Percentiles rank a stretch among this genome's conserved stretches.
Evolutionary conservation across 2,329 filamentous ascomycete species (phyloP).

Genomic region (Pseudocercospora fijiensis): DNA sequence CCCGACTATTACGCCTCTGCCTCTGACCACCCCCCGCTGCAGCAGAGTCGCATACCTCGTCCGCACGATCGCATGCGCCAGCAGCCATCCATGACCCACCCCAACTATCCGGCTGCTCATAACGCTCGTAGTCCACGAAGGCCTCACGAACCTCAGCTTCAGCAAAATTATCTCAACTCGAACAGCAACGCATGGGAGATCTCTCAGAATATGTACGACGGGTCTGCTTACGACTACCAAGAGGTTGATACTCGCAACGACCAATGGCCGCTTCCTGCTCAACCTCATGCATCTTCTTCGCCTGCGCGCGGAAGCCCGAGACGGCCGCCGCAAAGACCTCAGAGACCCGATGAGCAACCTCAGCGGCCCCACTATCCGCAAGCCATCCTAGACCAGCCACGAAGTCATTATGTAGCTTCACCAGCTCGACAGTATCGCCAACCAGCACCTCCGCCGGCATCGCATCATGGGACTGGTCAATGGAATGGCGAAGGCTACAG

Average conservation of each 20-base stretch:
- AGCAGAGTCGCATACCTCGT: conserved; percentile 22
- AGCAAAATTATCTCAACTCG: conserved; percentile 15
- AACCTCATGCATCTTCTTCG: conserved; percentile 14
- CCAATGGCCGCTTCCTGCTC: conserved; percentile 32
- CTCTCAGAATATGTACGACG: conserved; percentile 31
- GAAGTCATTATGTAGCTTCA: conserved; percentile 22
- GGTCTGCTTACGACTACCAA: conserved; percentile 28
- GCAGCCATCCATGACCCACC: conserved; percentile 25
- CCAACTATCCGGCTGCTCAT: conserved; percentile 15
- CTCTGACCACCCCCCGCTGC: conserved; percentile 13
- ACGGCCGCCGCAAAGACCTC: conserved; percentile 31
- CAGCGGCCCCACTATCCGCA: conserved; percentile 18
- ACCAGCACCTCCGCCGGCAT: conserved; percentile 15
- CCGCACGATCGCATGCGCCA: conserved; percentile 22
- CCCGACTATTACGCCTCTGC: conserved; percentile 14
- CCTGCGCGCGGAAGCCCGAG: conserved; percentile 18
- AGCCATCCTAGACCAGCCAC: conserved; percentile 19
- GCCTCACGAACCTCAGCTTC: conserved; percentile 16
- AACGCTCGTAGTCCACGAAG: conserved; percentile 17
- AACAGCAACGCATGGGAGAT: conserved; percentile 19
- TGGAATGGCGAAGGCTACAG: conserved; percentile 35
- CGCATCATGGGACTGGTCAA: conserved; percentile 34
- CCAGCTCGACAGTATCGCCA: conserved; percentile 23
- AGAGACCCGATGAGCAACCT: conserved; percentile 29
- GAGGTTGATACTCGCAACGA: conserved; percentile 25